phyloP scores from a whole-genome alignment of 2,329 filamentous ascomycete species.

The Hypoxylon sp. region DNA sequence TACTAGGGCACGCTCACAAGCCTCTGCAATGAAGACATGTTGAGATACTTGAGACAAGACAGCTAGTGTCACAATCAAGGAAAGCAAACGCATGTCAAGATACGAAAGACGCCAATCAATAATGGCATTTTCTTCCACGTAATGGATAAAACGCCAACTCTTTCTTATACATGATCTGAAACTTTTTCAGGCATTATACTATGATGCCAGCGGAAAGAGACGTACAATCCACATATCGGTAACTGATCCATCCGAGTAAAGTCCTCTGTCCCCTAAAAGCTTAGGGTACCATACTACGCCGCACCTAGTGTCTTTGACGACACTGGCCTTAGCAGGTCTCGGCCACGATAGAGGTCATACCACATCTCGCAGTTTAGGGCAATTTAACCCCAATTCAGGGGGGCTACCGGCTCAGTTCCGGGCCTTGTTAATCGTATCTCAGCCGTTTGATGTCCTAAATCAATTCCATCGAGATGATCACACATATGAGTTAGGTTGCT shows the following conservation, averaged over 20 bases:
- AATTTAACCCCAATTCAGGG: neutral
- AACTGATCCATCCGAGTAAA: neutral
- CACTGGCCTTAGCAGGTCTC: neutral
- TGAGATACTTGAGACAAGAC: no score
- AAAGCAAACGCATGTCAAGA: neutral
- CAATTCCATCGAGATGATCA: constrained; percentile 6
- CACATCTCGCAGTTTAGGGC: neutral
- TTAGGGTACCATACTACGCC: neutral
- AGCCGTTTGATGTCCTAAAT: neutral
- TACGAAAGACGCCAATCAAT: neutral
- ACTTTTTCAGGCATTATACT: neutral
- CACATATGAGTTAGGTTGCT: constrained; percentile 25
- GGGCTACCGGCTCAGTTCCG: neutral
- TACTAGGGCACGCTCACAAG: no score
- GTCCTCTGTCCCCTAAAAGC: neutral
- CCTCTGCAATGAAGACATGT: no score
- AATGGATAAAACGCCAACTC: neutral
- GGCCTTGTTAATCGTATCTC: neutral
- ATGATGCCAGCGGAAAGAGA: neutral
- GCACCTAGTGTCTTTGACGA: neutral
- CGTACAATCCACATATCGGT: neutral
- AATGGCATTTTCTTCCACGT: neutral
- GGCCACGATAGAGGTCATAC: neutral
- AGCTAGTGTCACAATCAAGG: no score
- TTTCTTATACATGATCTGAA: neutral